Conservation (phyloP, 1,284 basidiomycete genomes). For the Pisolithus thermaeus region DNA sequence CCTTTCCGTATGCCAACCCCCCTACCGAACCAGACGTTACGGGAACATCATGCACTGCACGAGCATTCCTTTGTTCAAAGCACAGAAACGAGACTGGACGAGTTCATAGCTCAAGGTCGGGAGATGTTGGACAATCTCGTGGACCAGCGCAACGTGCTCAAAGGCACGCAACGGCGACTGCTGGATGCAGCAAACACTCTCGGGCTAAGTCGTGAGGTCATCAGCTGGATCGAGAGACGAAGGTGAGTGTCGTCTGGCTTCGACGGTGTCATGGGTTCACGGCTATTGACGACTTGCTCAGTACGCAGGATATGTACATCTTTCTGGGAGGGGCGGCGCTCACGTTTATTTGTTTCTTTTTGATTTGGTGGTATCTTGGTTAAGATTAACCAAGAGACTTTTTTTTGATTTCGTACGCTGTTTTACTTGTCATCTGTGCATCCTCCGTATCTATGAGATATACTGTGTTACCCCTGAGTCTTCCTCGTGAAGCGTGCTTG, state of each 20-base stretch:
- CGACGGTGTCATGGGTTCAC: not conserved
- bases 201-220: conserved; percentile 86
- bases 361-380: conserved; percentile 87
- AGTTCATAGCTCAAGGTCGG: conserved; percentile 85
- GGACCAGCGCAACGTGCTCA: conserved; percentile 87
- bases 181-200: conserved; percentile 89
- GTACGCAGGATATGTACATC: conserved; percentile 91
- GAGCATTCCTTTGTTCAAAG: conserved; percentile 86
- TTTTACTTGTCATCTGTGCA: too few relatives aligned
- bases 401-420: not conserved
- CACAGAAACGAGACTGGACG: conserved; percentile 76
- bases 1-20: conserved; percentile 63
- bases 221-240: conserved; percentile 90
- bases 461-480: too few relatives aligned
- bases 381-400: conserved; percentile 29
- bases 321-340: conserved; percentile 79
- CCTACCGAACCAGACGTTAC: conserved; percentile 46
- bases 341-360: conserved; percentile 86
- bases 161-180: conserved; percentile 81
- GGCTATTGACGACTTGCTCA: conserved; percentile 29
- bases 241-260: conserved; percentile 45
- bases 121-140: conserved; percentile 86
- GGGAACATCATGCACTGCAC: conserved; percentile 73
- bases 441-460: not conserved
- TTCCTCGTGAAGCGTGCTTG: not conserved